These are phyloP conservation scores for Evansstolkia leycettana DNA, from an alignment of 495 filamentous ascomycete genomes.

Conservation along the genomic window DNA sequence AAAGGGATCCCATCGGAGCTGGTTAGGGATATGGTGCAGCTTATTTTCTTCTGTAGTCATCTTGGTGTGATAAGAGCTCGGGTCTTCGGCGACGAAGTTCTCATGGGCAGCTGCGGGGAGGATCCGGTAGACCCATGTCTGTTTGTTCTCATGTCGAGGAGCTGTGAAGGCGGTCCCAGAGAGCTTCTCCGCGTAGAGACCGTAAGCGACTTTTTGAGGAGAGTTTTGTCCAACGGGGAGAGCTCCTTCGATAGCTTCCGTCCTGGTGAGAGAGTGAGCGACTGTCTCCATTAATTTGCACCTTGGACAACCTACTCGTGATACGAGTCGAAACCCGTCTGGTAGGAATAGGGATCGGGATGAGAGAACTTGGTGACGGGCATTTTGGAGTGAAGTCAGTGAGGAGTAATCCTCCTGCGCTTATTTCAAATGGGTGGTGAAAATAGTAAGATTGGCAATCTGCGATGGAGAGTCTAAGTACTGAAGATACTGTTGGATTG, in stretches of 20 bases:
- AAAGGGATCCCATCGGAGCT: conserved; percentile 87
- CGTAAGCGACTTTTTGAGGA: conserved; percentile 73
- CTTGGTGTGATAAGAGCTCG: conserved; percentile 39
- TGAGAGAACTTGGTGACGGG: conserved; percentile 42
- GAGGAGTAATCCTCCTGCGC: no score
- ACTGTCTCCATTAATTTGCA: no score
- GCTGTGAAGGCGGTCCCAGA: conserved; percentile 91
- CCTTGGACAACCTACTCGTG: conserved; percentile 41
- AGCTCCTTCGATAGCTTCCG: conserved; percentile 45
- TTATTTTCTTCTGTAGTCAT: conserved; percentile 36
- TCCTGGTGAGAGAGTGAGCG: conserved; percentile 14
- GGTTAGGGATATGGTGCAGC: conserved; percentile 64
- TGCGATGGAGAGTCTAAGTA: no score
- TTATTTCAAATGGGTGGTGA: no score
- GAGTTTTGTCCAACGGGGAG: conserved; percentile 66
- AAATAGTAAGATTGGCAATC: no score
- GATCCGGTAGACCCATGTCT: conserved; percentile 91
- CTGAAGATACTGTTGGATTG: no score
- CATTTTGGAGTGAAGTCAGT: conserved; percentile 25
- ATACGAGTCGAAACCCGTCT: conserved; percentile 46
- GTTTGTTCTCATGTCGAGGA: conserved; percentile 76
- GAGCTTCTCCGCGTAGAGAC: conserved; percentile 86
- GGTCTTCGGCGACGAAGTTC: conserved; percentile 50
- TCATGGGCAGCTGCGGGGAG: conserved; percentile 73
- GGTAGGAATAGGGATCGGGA: conserved; percentile 45